These are phyloP conservation scores for Phytophthora idaei DNA, from an alignment of 352 stramenopile species.

Conservation along the genomic window DNA sequence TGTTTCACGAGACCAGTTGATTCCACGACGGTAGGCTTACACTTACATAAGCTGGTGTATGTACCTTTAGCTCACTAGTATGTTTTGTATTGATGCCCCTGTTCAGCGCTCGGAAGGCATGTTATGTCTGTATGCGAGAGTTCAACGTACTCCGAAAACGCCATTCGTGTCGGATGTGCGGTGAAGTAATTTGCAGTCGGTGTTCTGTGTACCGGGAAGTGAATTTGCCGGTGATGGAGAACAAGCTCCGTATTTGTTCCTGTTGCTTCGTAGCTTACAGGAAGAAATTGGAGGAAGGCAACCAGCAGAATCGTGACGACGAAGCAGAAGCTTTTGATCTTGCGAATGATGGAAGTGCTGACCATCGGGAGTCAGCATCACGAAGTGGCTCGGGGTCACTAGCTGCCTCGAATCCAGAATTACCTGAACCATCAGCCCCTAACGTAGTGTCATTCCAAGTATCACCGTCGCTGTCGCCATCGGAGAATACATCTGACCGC, in stretches of 20 bases:
- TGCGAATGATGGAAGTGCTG: slow-evolving; percentile 14
- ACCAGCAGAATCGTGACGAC: slow-evolving; percentile 16
- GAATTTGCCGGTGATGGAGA: slow-evolving; percentile 61
- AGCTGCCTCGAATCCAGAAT: background rate
- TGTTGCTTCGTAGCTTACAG: slow-evolving; percentile 76
- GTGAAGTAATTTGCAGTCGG: slow-evolving; percentile 76
- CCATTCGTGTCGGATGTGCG: slow-evolving; percentile 84
- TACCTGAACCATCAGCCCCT: background rate
- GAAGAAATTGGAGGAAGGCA: slow-evolving; percentile 38
- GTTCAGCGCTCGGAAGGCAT: slow-evolving; percentile 47
- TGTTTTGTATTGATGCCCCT: background rate
- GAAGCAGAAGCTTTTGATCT: slow-evolving; percentile 17
- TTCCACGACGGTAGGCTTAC: slow-evolving; percentile 39
- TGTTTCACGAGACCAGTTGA: slow-evolving; percentile 59
- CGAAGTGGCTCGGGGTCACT: background rate
- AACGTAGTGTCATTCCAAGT: slow-evolving; percentile 8
- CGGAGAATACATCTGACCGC: slow-evolving; percentile 39
- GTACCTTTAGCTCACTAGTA: background rate
- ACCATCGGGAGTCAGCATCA: slow-evolving; percentile 5
- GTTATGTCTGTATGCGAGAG: slow-evolving; percentile 71
- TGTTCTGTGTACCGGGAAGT: slow-evolving; percentile 78
- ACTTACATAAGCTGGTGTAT: background rate
- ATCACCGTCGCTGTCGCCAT: slow-evolving; percentile 20
- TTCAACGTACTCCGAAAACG: slow-evolving; percentile 76
- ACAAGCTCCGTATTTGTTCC: slow-evolving; percentile 73